These are phyloP conservation scores for Coemansia aciculifera DNA, from an alignment of 192 early-diverging fungal species.

Conservation along the genomic window DNA sequence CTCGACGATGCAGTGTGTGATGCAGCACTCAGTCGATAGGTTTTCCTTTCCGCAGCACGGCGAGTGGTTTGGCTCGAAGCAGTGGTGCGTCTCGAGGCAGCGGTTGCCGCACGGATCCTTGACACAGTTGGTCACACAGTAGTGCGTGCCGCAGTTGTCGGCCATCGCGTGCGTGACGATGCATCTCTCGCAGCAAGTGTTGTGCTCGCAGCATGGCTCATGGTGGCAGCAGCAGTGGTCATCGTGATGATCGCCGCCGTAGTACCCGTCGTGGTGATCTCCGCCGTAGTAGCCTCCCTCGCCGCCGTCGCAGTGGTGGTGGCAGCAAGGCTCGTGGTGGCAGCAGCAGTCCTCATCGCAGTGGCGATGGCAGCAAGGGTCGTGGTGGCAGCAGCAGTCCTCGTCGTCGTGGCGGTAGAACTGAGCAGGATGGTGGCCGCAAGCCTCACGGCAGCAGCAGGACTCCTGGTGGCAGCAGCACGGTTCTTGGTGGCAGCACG, in stretches of 20 bases:
- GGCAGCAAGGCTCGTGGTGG: constrained; percentile 23
- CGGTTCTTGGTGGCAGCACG: neutral
- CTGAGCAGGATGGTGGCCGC: constrained; percentile 12
- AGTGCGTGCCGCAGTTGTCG: constrained; percentile 54
- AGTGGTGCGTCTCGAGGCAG: constrained; percentile 52
- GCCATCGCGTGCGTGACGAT: constrained; percentile 45
- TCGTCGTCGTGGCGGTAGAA: constrained; percentile 19
- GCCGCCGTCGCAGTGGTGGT: constrained; percentile 27
- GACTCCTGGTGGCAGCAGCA: constrained; percentile 2
- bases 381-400: constrained; percentile 6
- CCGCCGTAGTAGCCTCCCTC: constrained; percentile 23
- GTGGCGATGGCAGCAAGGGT: constrained; percentile 13
- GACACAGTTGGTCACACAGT: constrained; percentile 55
- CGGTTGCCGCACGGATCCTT: constrained; percentile 55
- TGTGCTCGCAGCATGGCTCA: constrained; percentile 26
- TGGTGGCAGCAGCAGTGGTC: constrained; percentile 32
- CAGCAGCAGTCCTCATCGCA: constrained; percentile 18
- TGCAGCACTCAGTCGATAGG: constrained; percentile 52
- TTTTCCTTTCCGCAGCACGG: constrained; percentile 42
- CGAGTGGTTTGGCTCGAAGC: constrained; percentile 45
- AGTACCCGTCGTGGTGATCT: constrained; percentile 25
- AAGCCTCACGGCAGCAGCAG: neutral
- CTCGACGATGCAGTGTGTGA: constrained; percentile 54
- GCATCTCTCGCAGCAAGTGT: constrained; percentile 44
- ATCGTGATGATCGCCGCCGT: constrained; percentile 28